Percentiles rank a stretch among this genome's conserved stretches.
Evolutionary conservation across 73 alveolate genomes (phyloP).

Genomic region (Tetrahymena malaccensis): DNA sequence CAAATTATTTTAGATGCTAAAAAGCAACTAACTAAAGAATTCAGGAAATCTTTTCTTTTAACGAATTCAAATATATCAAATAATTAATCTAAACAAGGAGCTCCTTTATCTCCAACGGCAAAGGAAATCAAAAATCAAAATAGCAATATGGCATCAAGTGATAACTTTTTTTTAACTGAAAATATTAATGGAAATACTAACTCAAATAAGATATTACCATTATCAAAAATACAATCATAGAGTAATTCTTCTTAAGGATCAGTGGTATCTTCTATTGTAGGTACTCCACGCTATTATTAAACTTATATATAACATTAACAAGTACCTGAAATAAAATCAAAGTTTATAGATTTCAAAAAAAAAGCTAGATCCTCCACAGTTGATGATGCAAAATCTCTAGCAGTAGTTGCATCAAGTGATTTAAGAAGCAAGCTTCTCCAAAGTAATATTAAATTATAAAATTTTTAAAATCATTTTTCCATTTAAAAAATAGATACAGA

Average conservation of each 20-base stretch:
- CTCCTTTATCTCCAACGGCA: not conserved
- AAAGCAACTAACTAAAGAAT: not conserved
- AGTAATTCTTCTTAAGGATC: not conserved
- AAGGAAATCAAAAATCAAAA: not conserved
- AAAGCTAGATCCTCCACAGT: not conserved
- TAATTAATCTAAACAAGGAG: not conserved
- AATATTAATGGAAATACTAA: not conserved
- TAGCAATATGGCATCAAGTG: not conserved
- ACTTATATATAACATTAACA: not conserved
- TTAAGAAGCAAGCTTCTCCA: not conserved
- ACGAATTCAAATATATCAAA: not conserved
- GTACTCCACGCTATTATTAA: not conserved
- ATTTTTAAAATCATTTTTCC: not conserved
- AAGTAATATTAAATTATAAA: not conserved
- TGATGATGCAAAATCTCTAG: not conserved
- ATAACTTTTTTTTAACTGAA: not conserved
- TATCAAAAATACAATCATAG: not conserved
- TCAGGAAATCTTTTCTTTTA: not conserved
- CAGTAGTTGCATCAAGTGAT: not conserved
- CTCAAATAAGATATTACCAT: not conserved
- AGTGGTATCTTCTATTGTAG: not conserved
- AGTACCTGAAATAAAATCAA: not conserved
- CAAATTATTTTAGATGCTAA: not conserved
- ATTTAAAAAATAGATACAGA: not conserved
- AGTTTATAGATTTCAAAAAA: not conserved